A percentile compares a stretch with the other conserved stretches of the same genome.
These are phyloP conservation scores for Ciborinia camelliae DNA, from an alignment of 2,329 filamentous ascomycete genomes.

Conservation along the genomic window DNA sequence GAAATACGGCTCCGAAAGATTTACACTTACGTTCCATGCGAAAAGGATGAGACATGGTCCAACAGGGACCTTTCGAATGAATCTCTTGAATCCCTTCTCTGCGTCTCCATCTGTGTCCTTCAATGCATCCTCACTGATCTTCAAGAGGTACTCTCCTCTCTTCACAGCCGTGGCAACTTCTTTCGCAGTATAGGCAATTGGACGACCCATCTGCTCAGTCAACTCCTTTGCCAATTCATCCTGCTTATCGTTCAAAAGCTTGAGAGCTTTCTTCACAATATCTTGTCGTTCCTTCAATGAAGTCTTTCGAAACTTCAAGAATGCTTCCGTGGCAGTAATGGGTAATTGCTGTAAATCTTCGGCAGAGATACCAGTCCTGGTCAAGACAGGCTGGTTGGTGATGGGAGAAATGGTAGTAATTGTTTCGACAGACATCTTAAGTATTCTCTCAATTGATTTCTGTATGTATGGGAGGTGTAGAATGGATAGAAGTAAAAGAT, in stretches of 20 bases:
- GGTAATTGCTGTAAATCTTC: slow-evolving; percentile 71
- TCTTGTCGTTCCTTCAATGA: slow-evolving; percentile 70
- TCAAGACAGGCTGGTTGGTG: slow-evolving; percentile 80
- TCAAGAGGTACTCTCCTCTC: slow-evolving; percentile 80
- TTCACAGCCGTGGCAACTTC: slow-evolving; percentile 84
- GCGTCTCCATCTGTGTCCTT: slow-evolving; percentile 77
- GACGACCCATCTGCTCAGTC: slow-evolving; percentile 92
- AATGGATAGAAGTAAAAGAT: background rate
- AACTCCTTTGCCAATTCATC: slow-evolving; percentile 81
- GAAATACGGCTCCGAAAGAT: background rate
- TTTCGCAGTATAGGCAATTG: slow-evolving; percentile 79
- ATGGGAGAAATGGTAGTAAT: slow-evolving; percentile 83
- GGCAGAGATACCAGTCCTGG: slow-evolving; percentile 69
- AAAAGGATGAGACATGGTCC: slow-evolving; percentile 88
- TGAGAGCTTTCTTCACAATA: slow-evolving; percentile 77
- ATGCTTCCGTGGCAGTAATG: slow-evolving; percentile 68
- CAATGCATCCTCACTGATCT: slow-evolving; percentile 74
- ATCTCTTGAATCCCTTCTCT: slow-evolving; percentile 86
- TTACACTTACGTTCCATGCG: slow-evolving; percentile 81
- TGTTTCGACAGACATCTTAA: slow-evolving; percentile 58
- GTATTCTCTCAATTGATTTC: background rate
- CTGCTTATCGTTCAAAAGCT: slow-evolving; percentile 64
- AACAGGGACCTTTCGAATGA: slow-evolving; percentile 82
- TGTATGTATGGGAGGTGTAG: background rate
- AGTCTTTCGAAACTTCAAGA: slow-evolving; percentile 73